Evolutionary conservation across 345 rosid species (phyloP).

Genomic region (Aethionema arabicum): DNA sequence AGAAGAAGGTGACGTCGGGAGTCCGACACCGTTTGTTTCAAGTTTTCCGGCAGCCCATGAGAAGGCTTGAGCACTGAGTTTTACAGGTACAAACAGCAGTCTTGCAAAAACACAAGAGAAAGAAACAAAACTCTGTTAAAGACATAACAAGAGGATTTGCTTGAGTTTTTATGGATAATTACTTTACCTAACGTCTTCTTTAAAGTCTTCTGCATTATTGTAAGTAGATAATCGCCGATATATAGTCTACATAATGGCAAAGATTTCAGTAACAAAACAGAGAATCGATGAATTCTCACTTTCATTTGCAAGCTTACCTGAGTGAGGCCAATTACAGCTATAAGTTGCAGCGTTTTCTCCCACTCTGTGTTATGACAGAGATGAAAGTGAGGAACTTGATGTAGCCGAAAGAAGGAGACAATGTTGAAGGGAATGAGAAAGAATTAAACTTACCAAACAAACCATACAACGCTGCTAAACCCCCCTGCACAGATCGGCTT

Average conservation of each 20-base stretch:
- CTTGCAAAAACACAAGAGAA: constrained; percentile 37
- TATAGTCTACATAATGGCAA: constrained; percentile 51
- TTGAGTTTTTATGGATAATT: constrained; percentile 1
- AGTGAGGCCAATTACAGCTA: constrained; percentile 69
- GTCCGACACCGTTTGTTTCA: constrained; percentile 76
- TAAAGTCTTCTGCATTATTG: constrained; percentile 60
- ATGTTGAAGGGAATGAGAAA: constrained; percentile 18
- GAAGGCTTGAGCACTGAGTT: constrained; percentile 68
- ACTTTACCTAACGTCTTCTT: constrained; percentile 71
- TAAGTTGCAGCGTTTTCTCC: constrained; percentile 81
- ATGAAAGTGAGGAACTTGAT: neutral
- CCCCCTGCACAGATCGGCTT: constrained; percentile 50
- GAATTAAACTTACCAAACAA: constrained; percentile 50
- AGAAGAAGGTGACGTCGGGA: constrained; percentile 93
- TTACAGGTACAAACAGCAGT: constrained; percentile 61
- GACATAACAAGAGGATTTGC: constrained; percentile 1
- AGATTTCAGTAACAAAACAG: constrained; percentile 22
- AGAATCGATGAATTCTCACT: neutral
- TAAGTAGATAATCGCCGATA: constrained; percentile 67
- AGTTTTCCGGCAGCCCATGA: constrained; percentile 85
- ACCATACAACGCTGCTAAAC: constrained; percentile 56
- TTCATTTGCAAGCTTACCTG: constrained; percentile 51
- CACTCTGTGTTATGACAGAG: constrained; percentile 56
- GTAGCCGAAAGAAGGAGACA: neutral
- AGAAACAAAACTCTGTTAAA: constrained; percentile 15